Percentiles rank a stretch among this genome's conserved stretches.
Evolutionary conservation across 2,329 filamentous ascomycete genomes (phyloP).

Genomic region (Pseudogymnoascus sp.): DNA sequence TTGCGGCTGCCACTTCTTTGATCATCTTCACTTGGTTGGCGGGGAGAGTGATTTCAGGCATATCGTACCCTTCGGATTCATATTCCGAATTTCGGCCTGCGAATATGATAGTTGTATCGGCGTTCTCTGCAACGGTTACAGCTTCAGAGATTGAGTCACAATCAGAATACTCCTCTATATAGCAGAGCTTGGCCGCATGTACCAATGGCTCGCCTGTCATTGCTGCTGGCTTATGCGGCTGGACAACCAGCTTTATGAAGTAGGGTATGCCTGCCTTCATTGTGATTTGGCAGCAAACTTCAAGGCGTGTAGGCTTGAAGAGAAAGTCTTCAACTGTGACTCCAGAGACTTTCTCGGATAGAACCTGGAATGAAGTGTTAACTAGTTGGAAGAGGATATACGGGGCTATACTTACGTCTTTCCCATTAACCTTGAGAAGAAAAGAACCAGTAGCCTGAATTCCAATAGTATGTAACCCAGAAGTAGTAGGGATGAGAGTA

Average conservation of each 20-base stretch:
- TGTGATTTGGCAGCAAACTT: conserved; percentile 4
- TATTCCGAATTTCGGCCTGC: conserved; percentile 15
- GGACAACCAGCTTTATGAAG: not conserved
- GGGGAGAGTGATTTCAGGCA: conserved; percentile 10
- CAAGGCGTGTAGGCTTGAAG: conserved; percentile 15
- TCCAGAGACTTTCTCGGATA: not conserved
- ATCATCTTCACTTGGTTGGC: conserved; percentile 16
- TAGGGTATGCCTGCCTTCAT: not conserved
- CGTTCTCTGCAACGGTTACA: conserved; percentile 8
- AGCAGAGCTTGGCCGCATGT: conserved; percentile 13
- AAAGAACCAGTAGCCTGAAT: conserved; percentile 9
- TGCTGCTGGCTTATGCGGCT: not conserved
- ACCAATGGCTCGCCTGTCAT: conserved; percentile 11
- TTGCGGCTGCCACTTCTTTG: conserved; percentile 14
- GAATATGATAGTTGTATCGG: conserved; percentile 17
- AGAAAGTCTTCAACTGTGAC: conserved; percentile 18
- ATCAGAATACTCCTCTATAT: conserved; percentile 13
- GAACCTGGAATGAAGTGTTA: not conserved
- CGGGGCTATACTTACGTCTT: not conserved
- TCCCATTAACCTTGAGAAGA: not conserved
- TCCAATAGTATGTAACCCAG: conserved; percentile 10
- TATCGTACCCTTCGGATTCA: conserved; percentile 10
- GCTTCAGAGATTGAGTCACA: conserved; percentile 12
- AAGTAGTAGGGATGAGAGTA: conserved; percentile 3
- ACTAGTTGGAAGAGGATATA: not conserved